Evolutionary conservation across 139 green algal species (phyloP).

Genomic region (Pleodorina starrii): DNA sequence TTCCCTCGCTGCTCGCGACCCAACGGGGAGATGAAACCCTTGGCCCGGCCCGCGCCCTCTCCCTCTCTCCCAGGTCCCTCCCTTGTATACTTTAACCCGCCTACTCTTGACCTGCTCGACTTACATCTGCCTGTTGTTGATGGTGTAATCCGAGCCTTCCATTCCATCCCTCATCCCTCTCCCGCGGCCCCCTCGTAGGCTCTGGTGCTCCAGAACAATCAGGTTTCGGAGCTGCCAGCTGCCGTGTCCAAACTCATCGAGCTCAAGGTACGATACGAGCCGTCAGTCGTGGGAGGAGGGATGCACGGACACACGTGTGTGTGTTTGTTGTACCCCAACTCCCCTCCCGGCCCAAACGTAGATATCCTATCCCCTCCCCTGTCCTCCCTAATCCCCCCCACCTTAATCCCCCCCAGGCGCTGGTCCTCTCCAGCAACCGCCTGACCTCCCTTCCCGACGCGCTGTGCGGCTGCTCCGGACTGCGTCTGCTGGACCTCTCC

Average conservation of each 20-base stretch:
- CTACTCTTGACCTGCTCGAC: too few species aligned
- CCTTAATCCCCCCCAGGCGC: slow-evolving; percentile 47
- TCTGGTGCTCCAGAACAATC: slow-evolving; percentile 68
- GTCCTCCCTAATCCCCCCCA: neutral
- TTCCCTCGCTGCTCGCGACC: too few species aligned
- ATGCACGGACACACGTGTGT: too few species aligned
- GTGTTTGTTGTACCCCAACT: too few species aligned
- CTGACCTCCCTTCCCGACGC: slow-evolving; percentile 46
- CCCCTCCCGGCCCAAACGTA: too few species aligned
- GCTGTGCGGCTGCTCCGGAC: slow-evolving; percentile 33
- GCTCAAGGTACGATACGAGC: slow-evolving; percentile 8
- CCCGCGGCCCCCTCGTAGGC: slow-evolving; percentile 35
- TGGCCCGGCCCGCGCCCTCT: too few species aligned
- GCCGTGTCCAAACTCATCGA: slow-evolving; percentile 7
- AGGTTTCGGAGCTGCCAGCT: slow-evolving; percentile 44
- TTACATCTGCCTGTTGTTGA: too few species aligned
- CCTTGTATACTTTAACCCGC: too few species aligned
- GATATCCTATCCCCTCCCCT: too few species aligned
- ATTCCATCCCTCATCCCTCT: neutral
- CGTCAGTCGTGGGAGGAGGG: neutral
- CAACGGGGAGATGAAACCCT: too few species aligned
- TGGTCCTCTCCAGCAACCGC: slow-evolving; percentile 56
- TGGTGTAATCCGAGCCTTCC: too few species aligned
- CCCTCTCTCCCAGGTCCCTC: too few species aligned
- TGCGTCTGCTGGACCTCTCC: slow-evolving; percentile 67